Conservation (phyloP, 495 filamentous ascomycete species). For the Aspergillus sparsus region DNA sequence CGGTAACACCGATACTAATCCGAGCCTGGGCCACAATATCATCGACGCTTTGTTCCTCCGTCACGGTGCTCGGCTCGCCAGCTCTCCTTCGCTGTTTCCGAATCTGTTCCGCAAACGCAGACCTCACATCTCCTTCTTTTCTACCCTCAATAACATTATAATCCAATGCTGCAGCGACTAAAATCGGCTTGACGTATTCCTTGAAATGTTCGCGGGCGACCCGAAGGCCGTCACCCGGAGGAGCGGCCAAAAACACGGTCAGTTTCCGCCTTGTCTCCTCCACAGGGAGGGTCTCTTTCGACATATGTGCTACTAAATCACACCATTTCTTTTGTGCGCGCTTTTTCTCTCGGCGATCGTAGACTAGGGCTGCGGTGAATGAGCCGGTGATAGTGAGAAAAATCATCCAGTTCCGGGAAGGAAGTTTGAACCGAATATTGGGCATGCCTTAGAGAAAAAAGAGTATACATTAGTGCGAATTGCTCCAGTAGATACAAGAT, state of each 20-base stretch:
- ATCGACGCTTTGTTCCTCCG: conserved; percentile 45
- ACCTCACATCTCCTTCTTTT: conserved; percentile 83
- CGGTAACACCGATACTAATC: conserved; percentile 59
- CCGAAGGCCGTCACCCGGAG: conserved; percentile 81
- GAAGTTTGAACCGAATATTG: conserved; percentile 76
- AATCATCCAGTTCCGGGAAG: conserved; percentile 97
- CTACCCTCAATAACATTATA: conserved; percentile 93
- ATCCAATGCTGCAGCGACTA: conserved; percentile 87
- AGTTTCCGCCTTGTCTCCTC: conserved; percentile 78
- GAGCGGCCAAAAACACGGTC: conserved; percentile 81
- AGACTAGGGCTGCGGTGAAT: conserved; percentile 74
- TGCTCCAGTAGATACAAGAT: too few species aligned
- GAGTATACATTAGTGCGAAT: too few species aligned
- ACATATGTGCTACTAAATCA: conserved; percentile 81
- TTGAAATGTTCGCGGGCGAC: conserved; percentile 88
- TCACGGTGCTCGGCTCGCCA: conserved; percentile 50
- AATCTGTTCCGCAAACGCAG: conserved; percentile 77
- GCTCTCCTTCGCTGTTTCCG: conserved; percentile 61
- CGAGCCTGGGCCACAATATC: conserved; percentile 58
- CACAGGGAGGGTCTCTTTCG: conserved; percentile 69
- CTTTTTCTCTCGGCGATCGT: conserved; percentile 88
- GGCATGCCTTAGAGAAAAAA: conserved; percentile 58
- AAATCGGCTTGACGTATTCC: conserved; percentile 90
- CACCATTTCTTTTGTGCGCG: conserved; percentile 83
- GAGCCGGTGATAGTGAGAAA: conserved; percentile 79